These are phyloP conservation scores for Trichoderma erinaceum DNA, from an alignment of 495 filamentous ascomycete genomes.

Conservation along the genomic window DNA sequence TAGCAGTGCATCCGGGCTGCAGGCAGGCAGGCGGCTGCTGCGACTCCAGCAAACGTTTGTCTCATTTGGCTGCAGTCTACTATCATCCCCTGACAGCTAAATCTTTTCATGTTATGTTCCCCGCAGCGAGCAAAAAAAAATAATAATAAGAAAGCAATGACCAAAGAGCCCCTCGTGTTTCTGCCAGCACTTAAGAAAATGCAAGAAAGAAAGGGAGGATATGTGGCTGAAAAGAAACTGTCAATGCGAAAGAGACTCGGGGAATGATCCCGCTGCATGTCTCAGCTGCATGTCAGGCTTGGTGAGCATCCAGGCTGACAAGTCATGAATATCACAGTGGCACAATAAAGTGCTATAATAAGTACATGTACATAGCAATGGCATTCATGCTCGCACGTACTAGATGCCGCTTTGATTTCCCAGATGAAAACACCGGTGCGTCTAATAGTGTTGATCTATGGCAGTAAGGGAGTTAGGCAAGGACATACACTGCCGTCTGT, in stretches of 20 bases:
- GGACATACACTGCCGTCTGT: too few species aligned
- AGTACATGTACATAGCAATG: neutral
- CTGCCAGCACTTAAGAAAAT: neutral
- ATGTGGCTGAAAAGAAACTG: neutral
- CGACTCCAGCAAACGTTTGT: neutral
- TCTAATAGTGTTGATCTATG: too few species aligned
- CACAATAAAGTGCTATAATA: neutral
- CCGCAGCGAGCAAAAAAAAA: neutral
- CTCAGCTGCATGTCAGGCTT: slow-evolving; percentile 8
- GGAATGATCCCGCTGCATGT: neutral
- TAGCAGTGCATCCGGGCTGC: too few species aligned
- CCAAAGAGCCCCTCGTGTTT: neutral
- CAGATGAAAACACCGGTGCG: too few species aligned
- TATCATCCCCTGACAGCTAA: too few species aligned
- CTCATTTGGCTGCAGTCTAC: too few species aligned
- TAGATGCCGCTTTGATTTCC: too few species aligned
- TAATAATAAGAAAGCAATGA: neutral
- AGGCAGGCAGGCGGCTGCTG: neutral
- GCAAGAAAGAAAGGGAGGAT: neutral
- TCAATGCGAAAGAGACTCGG: neutral
- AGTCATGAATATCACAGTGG: neutral
- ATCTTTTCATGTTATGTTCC: too few species aligned
- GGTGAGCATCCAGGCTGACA: neutral
- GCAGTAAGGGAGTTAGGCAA: too few species aligned
- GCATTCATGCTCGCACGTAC: neutral